Conservation (phyloP, 305 asterid species). For the Fraxinus dipetala region DNA sequence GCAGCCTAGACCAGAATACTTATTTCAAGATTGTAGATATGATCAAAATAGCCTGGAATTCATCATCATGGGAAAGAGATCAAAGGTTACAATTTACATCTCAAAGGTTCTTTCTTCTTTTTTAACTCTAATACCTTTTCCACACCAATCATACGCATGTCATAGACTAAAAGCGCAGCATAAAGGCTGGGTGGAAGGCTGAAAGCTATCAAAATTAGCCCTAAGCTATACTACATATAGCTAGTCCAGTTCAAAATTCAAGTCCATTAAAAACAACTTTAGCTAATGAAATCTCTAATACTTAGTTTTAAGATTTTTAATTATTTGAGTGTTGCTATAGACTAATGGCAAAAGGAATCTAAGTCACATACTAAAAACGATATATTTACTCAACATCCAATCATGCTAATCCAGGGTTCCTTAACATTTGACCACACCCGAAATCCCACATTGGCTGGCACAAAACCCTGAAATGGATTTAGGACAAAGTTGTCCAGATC, state of each 20-base stretch:
- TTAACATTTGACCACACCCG: not conserved
- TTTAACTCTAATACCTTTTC: not conserved
- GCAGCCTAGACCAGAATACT: not conserved
- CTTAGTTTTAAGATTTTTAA: not conserved
- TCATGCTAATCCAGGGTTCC: not conserved
- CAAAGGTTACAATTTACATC: not conserved
- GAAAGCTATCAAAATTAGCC: not conserved
- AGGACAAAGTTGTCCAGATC: not conserved
- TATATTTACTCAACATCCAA: not conserved
- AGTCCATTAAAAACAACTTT: not conserved
- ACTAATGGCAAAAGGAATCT: not conserved
- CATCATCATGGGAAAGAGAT: not conserved
- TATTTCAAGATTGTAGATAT: not conserved
- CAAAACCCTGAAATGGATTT: not conserved
- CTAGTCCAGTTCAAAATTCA: not conserved
- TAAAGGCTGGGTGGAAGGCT: not conserved
- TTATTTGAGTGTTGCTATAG: not conserved
- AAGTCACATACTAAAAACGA: not conserved
- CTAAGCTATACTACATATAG: not conserved
- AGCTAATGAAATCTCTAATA: not conserved
- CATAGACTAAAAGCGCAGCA: not conserved
- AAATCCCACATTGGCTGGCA: not conserved
- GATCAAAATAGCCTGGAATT: not conserved
- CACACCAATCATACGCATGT: not conserved
- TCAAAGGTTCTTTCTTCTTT: not conserved